Evolutionary conservation across 1,284 basidiomycete species (phyloP).

Genomic region (Ceratobasidium sp.): DNA sequence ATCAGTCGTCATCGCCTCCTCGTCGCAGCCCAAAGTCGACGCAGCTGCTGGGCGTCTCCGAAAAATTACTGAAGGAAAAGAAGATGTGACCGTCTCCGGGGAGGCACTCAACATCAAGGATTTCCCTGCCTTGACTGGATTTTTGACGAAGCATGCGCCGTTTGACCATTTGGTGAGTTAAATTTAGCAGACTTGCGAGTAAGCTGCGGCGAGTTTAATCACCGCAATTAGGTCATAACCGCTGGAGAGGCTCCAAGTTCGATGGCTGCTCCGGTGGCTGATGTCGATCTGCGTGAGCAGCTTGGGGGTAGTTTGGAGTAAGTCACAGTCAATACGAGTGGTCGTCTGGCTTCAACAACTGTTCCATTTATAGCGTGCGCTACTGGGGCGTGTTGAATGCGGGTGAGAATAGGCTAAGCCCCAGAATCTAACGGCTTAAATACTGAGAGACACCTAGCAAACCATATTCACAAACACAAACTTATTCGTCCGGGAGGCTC

Average conservation of each 20-base stretch:
- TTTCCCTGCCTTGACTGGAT: slow-evolving; percentile 9
- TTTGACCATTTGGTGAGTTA: slow-evolving; percentile 26
- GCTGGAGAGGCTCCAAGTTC: too few species aligned
- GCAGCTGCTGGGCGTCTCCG: slow-evolving; percentile 8
- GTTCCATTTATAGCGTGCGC: too few species aligned
- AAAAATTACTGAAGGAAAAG: not conserved
- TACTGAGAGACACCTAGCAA: too few species aligned
- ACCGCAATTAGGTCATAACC: too few species aligned
- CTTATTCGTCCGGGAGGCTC: slow-evolving; percentile 17
- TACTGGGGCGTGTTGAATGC: not conserved
- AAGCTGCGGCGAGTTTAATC: not conserved
- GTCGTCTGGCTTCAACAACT: too few species aligned
- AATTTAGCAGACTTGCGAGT: not conserved
- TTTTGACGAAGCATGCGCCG: slow-evolving; percentile 11
- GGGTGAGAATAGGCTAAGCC: too few species aligned
- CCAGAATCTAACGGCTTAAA: too few species aligned
- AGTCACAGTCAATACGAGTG: too few species aligned
- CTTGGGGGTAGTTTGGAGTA: too few species aligned
- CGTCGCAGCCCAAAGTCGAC: slow-evolving; percentile 9
- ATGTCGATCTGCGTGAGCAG: too few species aligned
- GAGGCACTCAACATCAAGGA: not conserved
- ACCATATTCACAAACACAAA: slow-evolving; percentile 22
- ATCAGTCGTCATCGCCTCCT: slow-evolving; percentile 37
- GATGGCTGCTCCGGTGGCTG: too few species aligned
- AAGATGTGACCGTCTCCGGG: not conserved